Evolutionary conservation across 495 filamentous ascomycete species (phyloP), one percentile per base, ranked within the genome.

Genomic region (Chaetomium tenue): DNA sequence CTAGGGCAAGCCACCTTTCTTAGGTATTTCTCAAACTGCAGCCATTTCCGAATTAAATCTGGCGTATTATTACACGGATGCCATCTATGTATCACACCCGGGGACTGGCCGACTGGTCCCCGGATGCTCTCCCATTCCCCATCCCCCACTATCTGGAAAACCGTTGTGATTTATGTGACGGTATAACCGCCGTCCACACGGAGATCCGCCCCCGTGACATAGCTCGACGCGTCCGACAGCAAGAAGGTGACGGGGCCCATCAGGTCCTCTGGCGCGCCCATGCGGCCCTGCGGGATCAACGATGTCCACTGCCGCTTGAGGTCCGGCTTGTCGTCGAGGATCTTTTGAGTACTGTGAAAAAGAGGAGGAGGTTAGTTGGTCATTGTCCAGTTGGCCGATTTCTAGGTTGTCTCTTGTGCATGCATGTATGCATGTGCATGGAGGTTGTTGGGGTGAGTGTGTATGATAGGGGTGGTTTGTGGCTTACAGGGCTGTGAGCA

Each of bases 231-330:
- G 73, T 97, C 94, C 62, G 90, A 93, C 30, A 90, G 86, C 68
- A 98, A 77, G 79, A 93, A 97, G 2, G 90, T 89, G 53, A 97
- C 93, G 1, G 93, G 87, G 1, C 93, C 93, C 91, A 93, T 96
- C 22, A 98, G 81, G 69, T 98, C 94, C 72, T 89, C 88, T 0
- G 93, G 94, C 5, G 88, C 83, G 18, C 93, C 93, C 92, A 98
- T 96, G 74, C 90, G 90, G 20, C 92, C 93, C 72, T 88, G 85
- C 0, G 93, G 93, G 61, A 96, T 98, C 37, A 95, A 82, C 11
- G 90, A 92, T 0, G 86, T 95, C 93, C 93, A 98, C 70, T 93
- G 84, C 62, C 86, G 80, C 73, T 89, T 87, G 16, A 97, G 83
- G 26, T 95, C 90, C 47, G 91, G 92, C 66, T 95, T 96, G 56